Conservation (phyloP, 78 protist species). For the Monosiga brevicollis region DNA sequence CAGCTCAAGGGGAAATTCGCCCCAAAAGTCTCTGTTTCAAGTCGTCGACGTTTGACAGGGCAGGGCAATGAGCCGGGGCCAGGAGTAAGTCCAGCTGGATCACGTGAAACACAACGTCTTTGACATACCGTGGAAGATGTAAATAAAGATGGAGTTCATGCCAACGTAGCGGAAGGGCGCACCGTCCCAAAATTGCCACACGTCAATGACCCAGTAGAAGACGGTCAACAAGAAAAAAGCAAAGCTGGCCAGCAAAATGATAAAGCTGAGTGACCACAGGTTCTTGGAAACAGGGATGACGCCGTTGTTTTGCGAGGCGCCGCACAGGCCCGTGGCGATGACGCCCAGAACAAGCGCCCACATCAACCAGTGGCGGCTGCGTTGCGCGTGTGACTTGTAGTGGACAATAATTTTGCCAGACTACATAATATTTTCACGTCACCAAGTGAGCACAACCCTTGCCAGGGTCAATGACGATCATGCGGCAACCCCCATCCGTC, state of each 20-base stretch:
- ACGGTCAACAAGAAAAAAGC: slow-evolving; percentile 32
- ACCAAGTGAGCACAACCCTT: background rate
- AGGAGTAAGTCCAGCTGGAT: background rate
- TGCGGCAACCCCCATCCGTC: background rate
- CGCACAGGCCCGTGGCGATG: slow-evolving; percentile 43
- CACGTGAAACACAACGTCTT: background rate
- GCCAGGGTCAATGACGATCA: background rate
- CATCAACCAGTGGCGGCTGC: slow-evolving; percentile 33
- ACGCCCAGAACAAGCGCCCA: slow-evolving; percentile 29
- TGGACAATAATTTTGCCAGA: slow-evolving; percentile 6
- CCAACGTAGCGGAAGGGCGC: slow-evolving; percentile 53
- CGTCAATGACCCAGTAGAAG: slow-evolving; percentile 37
- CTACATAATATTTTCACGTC: background rate
- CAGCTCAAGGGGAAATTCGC: slow-evolving; percentile 4
- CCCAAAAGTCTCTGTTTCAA: background rate
- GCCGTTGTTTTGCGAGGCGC: slow-evolving; percentile 36
- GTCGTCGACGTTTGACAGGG: background rate
- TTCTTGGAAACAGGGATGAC: slow-evolving; percentile 57
- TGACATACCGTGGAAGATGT: slow-evolving; percentile 18
- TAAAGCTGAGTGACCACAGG: slow-evolving; percentile 45
- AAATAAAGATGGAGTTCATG: slow-evolving; percentile 62
- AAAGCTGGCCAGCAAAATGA: slow-evolving; percentile 42
- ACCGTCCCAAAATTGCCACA: slow-evolving; percentile 44
- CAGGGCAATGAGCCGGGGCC: background rate
- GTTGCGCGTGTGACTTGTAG: slow-evolving; percentile 1